A percentile compares a stretch with the other conserved stretches of the same genome.
Conservation (phyloP, 1,139 yeast genomes). For the Hansenula anomala region DNA sequence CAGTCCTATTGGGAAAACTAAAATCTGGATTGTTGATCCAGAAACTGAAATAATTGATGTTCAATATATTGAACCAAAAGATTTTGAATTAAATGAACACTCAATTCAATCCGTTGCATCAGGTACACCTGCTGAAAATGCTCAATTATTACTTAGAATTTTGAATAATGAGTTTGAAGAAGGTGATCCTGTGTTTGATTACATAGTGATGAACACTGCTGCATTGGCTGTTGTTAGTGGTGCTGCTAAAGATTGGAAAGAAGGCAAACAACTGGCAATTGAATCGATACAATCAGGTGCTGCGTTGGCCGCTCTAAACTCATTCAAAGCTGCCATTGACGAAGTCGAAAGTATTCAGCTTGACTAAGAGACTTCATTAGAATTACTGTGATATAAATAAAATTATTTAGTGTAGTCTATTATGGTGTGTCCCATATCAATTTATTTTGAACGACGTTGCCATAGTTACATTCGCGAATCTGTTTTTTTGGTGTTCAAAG, state of each 20-base stretch:
- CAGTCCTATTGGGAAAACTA: constrained; percentile 79
- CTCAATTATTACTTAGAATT: constrained; percentile 51
- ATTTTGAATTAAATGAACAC: constrained; percentile 80
- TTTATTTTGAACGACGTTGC: no score
- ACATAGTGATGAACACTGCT: constrained; percentile 81
- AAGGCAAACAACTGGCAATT: constrained; percentile 74
- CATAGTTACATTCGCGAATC: no score
- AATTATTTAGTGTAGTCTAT: no score
- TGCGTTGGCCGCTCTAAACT: constrained; percentile 56
- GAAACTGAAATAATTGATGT: constrained; percentile 34
- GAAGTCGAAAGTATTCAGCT: no score
- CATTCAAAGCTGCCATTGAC: constrained; percentile 45
- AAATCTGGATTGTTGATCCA: constrained; percentile 69
- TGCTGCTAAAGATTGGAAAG: constrained; percentile 57
- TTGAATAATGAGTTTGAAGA: constrained; percentile 43
- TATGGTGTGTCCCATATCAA: no score
- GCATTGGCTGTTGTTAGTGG: constrained; percentile 83
- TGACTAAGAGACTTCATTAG: no score
- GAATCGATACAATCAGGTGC: constrained; percentile 60
- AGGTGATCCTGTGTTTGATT: constrained; percentile 72
- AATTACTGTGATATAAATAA: no score
- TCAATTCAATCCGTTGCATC: constrained; percentile 62
- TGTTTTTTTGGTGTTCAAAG: no score
- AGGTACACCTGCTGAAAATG: constrained; percentile 86
- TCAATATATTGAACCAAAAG: constrained; percentile 51